phyloP scores from a whole-genome alignment of 306 rosid species.

The Dryas octopetala region DNA sequence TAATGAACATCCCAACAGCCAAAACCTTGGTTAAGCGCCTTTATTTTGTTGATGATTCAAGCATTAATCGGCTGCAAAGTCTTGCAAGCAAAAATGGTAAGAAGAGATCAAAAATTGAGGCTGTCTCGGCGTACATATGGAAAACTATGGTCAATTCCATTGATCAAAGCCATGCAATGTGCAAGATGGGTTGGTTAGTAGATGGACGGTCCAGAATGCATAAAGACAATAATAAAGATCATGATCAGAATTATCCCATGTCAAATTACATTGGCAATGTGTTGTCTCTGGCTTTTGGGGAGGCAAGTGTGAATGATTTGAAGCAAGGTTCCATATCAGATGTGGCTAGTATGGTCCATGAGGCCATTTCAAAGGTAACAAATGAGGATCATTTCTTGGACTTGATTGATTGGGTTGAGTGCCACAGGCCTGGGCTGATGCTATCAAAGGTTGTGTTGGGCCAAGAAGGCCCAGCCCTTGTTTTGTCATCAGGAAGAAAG shows the following conservation, averaged over 20 bases:
- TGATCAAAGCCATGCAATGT: constrained; percentile 37
- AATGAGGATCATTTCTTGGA: constrained; percentile 73
- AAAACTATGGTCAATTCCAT: constrained; percentile 51
- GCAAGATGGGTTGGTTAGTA: constrained; percentile 90
- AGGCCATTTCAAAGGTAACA: constrained; percentile 59
- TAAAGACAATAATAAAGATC: not conserved
- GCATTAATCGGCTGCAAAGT: constrained; percentile 55
- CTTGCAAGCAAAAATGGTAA: constrained; percentile 48
- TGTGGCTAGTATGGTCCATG: constrained; percentile 47
- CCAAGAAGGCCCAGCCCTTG: constrained; percentile 52
- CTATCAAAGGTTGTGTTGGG: constrained; percentile 62
- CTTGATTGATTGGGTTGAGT: constrained; percentile 82
- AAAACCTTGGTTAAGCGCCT: constrained; percentile 52
- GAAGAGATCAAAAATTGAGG: constrained; percentile 72
- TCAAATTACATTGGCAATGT: constrained; percentile 81
- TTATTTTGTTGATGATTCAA: constrained; percentile 52
- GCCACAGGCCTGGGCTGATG: constrained; percentile 82
- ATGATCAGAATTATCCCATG: constrained; percentile 24
- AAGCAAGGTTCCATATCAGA: constrained; percentile 49
- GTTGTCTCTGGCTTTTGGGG: constrained; percentile 62
- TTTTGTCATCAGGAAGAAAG: constrained; percentile 68
- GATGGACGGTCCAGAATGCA: constrained; percentile 62
- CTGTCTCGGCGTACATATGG: constrained; percentile 85
- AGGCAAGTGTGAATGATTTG: constrained; percentile 53
- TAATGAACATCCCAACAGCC: constrained; percentile 56